Evolutionary conservation across 768 basidiomycete species (phyloP).

Genomic region (Lactarius sanguifluus): DNA sequence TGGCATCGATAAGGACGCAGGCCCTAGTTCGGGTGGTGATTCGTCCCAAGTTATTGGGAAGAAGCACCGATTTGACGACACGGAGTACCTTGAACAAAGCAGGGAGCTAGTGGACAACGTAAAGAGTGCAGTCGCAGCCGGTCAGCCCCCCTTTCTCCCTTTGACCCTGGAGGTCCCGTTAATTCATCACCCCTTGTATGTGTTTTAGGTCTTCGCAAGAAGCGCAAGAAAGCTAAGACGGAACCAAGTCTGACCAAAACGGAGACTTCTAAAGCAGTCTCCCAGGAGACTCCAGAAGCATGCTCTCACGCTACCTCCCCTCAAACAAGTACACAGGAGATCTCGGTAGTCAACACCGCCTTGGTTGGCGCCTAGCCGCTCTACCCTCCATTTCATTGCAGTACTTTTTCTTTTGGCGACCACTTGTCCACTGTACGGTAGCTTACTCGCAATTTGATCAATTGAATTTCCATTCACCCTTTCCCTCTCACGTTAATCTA

Average conservation of each 20-base stretch:
- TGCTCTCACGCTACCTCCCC: background rate
- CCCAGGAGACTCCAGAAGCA: background rate
- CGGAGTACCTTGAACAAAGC: conserved; percentile 88
- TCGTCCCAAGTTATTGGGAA: conserved; percentile 58
- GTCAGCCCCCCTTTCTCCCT: conserved; percentile 44
- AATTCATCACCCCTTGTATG: conserved; percentile 23
- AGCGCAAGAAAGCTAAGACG: conserved; percentile 68
- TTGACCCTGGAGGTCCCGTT: conserved; percentile 4
- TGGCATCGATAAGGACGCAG: conserved; percentile 52
- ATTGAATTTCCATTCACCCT: conserved; percentile 4
- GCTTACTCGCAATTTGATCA: background rate
- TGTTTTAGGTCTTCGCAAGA: conserved; percentile 62
- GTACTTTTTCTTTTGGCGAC: background rate
- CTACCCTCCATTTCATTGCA: too few relatives aligned
- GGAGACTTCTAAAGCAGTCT: background rate
- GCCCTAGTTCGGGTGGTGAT: conserved; percentile 37
- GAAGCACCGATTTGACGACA: conserved; percentile 91
- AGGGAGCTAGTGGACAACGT: conserved; percentile 89
- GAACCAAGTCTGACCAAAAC: conserved; percentile 5
- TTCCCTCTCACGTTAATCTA: background rate
- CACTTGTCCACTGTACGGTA: background rate
- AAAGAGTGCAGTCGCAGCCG: conserved; percentile 84
- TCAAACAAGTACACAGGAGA: background rate
- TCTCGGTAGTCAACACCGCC: background rate
- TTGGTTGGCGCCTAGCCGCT: conserved; percentile 10